A percentile compares a stretch with the other conserved stretches of the same genome.
Conservation (phyloP, 2,329 filamentous ascomycete genomes). For the Lachnellula cervina region DNA sequence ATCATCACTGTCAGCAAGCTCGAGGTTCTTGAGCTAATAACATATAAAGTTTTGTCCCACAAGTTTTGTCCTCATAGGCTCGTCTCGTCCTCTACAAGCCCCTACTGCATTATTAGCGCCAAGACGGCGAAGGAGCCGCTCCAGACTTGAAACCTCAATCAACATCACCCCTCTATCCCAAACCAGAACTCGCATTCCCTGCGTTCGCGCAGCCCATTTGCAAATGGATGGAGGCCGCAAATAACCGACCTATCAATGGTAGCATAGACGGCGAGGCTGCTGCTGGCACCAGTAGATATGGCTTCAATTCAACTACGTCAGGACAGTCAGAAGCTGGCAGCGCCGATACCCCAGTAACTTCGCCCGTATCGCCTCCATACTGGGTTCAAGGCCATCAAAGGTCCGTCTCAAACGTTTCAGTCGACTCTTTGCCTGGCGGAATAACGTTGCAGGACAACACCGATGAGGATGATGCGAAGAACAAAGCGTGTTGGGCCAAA, state of each 20-base stretch:
- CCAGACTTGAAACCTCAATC: not conserved
- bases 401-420: constrained; percentile 41
- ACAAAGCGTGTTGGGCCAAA: constrained; percentile 59
- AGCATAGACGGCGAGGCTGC: constrained; percentile 5
- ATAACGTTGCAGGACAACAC: constrained; percentile 59
- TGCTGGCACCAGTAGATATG: constrained; percentile 5
- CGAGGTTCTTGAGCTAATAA: too few relatives aligned
- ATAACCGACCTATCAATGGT: constrained; percentile 14
- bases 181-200: not conserved
- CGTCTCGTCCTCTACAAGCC: too few relatives aligned
- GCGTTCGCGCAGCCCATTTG: constrained; percentile 13
- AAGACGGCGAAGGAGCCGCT: not conserved
- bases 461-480: constrained; percentile 43
- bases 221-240: constrained; percentile 29
- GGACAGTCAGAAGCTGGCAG: constrained; percentile 4
- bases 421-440: constrained; percentile 46
- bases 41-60: too few relatives aligned
- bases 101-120: too few relatives aligned
- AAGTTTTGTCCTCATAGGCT: too few relatives aligned
- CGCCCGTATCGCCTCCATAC: constrained; percentile 34
- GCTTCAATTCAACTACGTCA: not conserved
- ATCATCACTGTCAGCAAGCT: too few relatives aligned
- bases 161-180: constrained; percentile 7
- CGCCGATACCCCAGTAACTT: constrained; percentile 26
- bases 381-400: constrained; percentile 33